Conservation (phyloP, 768 basidiomycete genomes). For the Lanmaoa pseudosensibilis region DNA sequence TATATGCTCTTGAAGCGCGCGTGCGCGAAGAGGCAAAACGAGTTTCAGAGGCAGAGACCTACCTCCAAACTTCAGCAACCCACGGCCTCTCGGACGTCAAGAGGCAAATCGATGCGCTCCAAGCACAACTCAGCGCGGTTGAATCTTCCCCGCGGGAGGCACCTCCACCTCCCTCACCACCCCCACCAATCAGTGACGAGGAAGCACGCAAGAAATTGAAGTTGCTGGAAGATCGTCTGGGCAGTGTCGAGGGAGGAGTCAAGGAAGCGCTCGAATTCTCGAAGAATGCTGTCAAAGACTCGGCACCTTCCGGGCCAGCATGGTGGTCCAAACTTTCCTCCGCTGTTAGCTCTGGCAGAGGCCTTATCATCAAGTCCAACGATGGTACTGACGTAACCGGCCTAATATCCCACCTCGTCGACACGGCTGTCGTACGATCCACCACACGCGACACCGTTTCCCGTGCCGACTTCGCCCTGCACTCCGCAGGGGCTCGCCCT, state of each 20-base stretch:
- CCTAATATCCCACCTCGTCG: conserved; percentile 74
- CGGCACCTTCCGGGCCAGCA: conserved; percentile 42
- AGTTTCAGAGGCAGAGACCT: conserved; percentile 53
- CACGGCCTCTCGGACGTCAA: conserved; percentile 49
- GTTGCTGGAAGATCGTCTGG: conserved; percentile 62
- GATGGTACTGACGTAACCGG: conserved; percentile 74
- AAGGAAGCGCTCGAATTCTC: conserved; percentile 72
- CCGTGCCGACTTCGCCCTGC: conserved; percentile 81
- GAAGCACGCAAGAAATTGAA: conserved; percentile 56
- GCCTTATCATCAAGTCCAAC: conserved; percentile 64
- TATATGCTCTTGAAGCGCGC: conserved; percentile 57
- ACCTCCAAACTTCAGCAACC: conserved; percentile 44
- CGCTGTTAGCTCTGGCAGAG: conserved; percentile 42
- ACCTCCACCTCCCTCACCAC: conserved; percentile 14
- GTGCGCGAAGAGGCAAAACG: conserved; percentile 47
- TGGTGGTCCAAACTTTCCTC: conserved; percentile 74
- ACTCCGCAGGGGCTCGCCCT: conserved; percentile 76
- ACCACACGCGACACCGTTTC: conserved; percentile 77
- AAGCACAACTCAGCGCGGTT: conserved; percentile 40
- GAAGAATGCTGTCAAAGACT: conserved; percentile 44
- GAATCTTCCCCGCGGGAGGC: conserved; percentile 25
- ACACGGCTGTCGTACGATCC: conserved; percentile 64
- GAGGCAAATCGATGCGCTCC: conserved; percentile 56
- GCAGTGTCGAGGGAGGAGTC: conserved; percentile 58
- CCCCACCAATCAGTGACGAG: conserved; percentile 43